Conservation (phyloP, 257 asterid species). For the Thymus quinquecostatus region DNA sequence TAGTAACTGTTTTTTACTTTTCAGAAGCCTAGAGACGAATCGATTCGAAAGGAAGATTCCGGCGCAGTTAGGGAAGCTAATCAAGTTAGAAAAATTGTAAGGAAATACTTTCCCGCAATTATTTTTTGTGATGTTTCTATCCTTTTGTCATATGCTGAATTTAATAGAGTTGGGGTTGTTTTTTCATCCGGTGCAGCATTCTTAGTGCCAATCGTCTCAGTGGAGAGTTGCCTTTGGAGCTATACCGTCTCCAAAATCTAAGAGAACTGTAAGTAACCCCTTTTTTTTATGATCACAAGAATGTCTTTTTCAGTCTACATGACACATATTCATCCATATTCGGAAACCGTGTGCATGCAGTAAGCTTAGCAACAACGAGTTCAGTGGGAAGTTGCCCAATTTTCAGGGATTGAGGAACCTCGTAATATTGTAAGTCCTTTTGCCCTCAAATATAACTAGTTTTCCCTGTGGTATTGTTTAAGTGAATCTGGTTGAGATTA, state of each 20-base stretch:
- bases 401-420: conserved; percentile 52
- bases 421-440: conserved; percentile 40
- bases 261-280: no score
- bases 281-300: no score
- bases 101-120: background rate
- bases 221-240: conserved; percentile 50
- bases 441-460: no score
- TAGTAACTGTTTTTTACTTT: no score
- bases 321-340: no score
- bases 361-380: conserved; percentile 58
- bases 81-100: conserved; percentile 54
- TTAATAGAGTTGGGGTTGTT: no score
- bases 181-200: conserved; percentile 38
- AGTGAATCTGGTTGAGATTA: no score
- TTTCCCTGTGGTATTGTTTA: no score
- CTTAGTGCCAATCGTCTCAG: conserved; percentile 52
- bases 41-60: conserved; percentile 46
- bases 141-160: no score
- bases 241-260: conserved; percentile 33
- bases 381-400: conserved; percentile 56
- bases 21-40: no score
- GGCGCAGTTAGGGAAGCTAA: conserved; percentile 57
- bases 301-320: no score
- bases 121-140: no score
- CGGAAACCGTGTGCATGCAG: conserved; percentile 29